phyloP scores from a whole-genome alignment of 257 asterid genomes.

The Capsicum pubescens region DNA sequence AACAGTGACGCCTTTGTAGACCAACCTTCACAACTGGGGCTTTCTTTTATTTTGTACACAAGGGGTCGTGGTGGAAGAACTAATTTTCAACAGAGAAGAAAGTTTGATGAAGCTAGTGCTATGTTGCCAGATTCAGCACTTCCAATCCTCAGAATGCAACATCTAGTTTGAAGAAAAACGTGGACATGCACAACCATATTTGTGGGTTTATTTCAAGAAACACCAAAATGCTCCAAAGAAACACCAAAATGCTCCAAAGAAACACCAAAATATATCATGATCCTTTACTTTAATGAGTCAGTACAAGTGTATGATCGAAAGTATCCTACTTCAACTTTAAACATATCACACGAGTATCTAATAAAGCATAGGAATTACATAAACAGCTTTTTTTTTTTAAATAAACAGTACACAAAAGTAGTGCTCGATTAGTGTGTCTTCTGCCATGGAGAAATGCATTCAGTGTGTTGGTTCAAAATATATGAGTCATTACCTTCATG shows the following conservation, averaged over 20 bases:
- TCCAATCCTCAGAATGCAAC: neutral
- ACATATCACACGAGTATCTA: neutral
- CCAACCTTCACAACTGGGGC: slow-evolving; percentile 4
- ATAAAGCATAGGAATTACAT: neutral
- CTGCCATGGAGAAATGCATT: neutral
- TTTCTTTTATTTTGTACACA: neutral
- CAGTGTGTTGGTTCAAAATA: neutral
- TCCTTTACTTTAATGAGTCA: neutral
- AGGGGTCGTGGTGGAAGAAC: neutral
- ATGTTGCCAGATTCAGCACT: neutral
- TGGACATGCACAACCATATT: neutral
- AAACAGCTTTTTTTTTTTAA: neutral
- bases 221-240: neutral
- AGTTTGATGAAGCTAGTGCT: neutral
- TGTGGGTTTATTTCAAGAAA: neutral
- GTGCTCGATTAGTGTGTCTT: neutral
- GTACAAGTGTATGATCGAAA: neutral
- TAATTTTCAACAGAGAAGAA: neutral
- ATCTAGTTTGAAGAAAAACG: neutral
- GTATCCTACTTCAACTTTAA: neutral
- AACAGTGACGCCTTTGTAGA: neutral
- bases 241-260: neutral
- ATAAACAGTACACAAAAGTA: neutral
- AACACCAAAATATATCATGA: neutral
- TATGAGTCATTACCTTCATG: slow-evolving; percentile 33